Evolutionary conservation across 805 yeast species (phyloP).

Genomic region (Ogataea salicorniae): DNA sequence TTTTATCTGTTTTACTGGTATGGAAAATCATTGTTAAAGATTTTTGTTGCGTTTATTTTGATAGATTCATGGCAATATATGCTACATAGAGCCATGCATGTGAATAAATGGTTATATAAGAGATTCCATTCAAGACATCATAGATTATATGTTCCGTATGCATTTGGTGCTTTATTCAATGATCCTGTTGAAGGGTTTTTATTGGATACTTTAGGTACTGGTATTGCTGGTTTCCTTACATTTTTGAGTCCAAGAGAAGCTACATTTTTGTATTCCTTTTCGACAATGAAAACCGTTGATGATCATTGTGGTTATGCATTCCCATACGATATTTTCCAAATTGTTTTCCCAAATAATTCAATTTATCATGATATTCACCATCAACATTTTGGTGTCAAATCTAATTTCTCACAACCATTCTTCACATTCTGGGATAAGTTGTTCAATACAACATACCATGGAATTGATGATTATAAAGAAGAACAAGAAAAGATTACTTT

Average conservation of each 20-base stretch:
- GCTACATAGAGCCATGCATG: conserved; percentile 86
- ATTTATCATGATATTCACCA: conserved; percentile 97
- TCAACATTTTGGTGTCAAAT: conserved; percentile 91
- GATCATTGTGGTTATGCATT: conserved; percentile 98
- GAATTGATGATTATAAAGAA: conserved; percentile 57
- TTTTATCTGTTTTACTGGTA: conserved; percentile 55
- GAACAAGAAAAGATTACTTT: conserved; percentile 65
- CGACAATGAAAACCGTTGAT: conserved; percentile 94
- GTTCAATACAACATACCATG: conserved; percentile 66
- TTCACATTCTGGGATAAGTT: conserved; percentile 88
- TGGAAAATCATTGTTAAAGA: conserved; percentile 55
- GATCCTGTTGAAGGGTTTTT: conserved; percentile 92
- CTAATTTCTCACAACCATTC: conserved; percentile 93
- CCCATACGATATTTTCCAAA: conserved; percentile 88
- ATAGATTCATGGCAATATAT: conserved; percentile 95
- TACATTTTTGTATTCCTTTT: conserved; percentile 69
- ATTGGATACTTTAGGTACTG: conserved; percentile 90
- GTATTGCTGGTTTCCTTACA: conserved; percentile 63
- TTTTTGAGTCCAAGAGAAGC: conserved; percentile 73
- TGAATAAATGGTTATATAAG: conserved; percentile 68
- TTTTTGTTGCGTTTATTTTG: conserved; percentile 60
- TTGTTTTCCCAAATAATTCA: conserved; percentile 89
- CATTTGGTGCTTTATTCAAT: conserved; percentile 93
- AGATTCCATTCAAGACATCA: conserved; percentile 93
- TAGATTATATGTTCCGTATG: conserved; percentile 90